Evolutionary conservation across 805 yeast genomes (phyloP), one percentile per base, ranked within the genome.

Genomic region (Wickerhamomyces pijperi): DNA sequence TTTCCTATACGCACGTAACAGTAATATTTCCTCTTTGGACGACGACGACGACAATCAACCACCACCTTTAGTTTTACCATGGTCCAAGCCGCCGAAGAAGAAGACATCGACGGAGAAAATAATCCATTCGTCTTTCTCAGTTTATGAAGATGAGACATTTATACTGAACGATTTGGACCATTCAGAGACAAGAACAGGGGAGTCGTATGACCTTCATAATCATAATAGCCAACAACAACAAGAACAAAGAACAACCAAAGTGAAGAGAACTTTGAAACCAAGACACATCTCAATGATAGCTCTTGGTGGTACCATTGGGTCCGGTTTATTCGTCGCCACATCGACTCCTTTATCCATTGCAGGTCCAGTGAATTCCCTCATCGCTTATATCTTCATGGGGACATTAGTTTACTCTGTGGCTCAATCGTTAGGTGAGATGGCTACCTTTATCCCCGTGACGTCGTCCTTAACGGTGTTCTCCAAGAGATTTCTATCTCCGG

Each of bases 371-470:
- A 73, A 74, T 38, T 62, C 83, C 4, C 58, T 82, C 20, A 74
- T 82, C 36, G 70, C 84, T 2, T 82, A 75, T 49, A 36, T 75
- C 15, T 77, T 78, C 56, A 77, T 80, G 69, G 84, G 81, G 28
- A 56, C 80, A 2, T 52, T 82, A 35, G 84, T 78, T 0, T 78
- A 65, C 50, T 68, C 73, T 13, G 82, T 81, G 38, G 74, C 83
- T 18, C 87, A 80, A 54, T 70, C 81, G 4, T 61, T 82, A 40
- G 88, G 87, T 50, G 90, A 82, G 58, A 78, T 82, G 88, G 86
- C 87, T 37, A 80, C 87, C 7, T 77, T 69, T 47, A 76, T 81
- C 16, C 88, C 88, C 7, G 72, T 78, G 32, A 63, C 79, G 4
- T 66, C 76, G 1, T 77, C 85, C 0, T 78, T 80, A 58, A 72